Evolutionary conservation across 1,284 basidiomycete genomes (phyloP).

Genomic region (Ustanciosporium gigantosporum): DNA sequence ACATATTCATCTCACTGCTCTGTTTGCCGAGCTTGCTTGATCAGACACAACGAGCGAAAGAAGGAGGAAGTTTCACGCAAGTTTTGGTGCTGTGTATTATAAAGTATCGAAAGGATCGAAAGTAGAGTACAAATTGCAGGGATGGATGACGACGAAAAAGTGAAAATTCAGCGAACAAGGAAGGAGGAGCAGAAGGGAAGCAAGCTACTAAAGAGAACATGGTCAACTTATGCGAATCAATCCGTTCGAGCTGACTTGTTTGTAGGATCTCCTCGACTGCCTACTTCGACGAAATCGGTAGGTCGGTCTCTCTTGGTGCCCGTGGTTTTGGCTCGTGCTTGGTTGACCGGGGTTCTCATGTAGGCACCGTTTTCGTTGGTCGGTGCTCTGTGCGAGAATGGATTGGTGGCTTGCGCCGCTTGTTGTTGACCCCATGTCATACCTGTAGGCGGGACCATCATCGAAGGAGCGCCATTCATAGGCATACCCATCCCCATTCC

Average conservation of each 20-base stretch:
- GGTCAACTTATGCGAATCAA: too few relatives aligned
- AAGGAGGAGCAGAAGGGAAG: too few relatives aligned
- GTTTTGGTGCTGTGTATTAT: too few relatives aligned
- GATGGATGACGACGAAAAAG: too few relatives aligned
- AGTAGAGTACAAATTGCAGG: too few relatives aligned
- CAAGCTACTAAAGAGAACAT: too few relatives aligned
- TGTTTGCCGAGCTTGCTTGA: too few relatives aligned
- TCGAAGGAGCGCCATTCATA: background rate
- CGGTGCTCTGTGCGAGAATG: constrained; percentile 21
- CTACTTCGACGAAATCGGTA: constrained; percentile 45
- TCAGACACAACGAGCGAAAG: too few relatives aligned
- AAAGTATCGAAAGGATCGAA: too few relatives aligned
- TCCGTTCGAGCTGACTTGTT: constrained; percentile 25
- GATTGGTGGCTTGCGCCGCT: constrained; percentile 14
- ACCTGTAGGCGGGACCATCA: constrained; percentile 3
- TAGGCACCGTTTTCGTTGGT: constrained; percentile 39
- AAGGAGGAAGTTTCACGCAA: too few relatives aligned
- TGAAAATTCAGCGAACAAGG: too few relatives aligned
- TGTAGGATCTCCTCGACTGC: constrained; percentile 14
- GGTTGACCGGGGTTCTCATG: constrained; percentile 36
- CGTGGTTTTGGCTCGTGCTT: constrained; percentile 4
- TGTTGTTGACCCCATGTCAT: constrained; percentile 32
- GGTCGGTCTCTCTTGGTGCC: constrained; percentile 39
- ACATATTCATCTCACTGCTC: too few relatives aligned
- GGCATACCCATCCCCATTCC: constrained; percentile 28